Base-by-base conservation (phyloP, 2,329 filamentous ascomycete species). In the Fusarium temperatum region DNA sequence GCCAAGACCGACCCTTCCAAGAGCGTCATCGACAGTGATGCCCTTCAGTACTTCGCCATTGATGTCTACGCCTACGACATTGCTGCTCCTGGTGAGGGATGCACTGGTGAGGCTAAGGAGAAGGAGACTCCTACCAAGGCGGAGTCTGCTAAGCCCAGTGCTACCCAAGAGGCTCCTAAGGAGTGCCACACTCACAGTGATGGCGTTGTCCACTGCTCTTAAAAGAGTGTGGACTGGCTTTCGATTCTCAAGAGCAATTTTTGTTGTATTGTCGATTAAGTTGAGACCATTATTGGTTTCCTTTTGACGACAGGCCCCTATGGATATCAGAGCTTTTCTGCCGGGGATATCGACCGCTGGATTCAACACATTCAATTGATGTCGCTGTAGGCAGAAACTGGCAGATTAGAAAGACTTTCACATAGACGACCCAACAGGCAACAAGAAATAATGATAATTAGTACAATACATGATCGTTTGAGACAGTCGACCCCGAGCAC, bases 41-140 rank as follows among this genome's bases (percentile, higher is more conserved):
- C 87, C 0, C 83, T 93, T 47, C 89, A 92, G 81, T 92, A 91
- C 80, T 93, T 94, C 78, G 91, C 92, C 9, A 86, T 92, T 12
- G 90, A 93, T 66, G 89, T 85, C 3, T 93, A 91, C 80, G 91
- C 90, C 0, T 89, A 87, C 72, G 91, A 93, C 68, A 85, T 93
- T 75, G 89, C 89, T 13, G 83, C 89, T 10, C 91, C 91, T 0
- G 90, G 91, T 0, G 84, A 87, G 35, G 91, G 91, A 1, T 93
- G 91, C 78, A 79, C 87, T 0, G 90, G 90, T 7, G 83, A 83
- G 72, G 35, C 55, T 9, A 74, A 74, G 48, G 63, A 72, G 38
- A 65, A 70, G 18, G 63, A 73, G 57, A 66, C 66, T 14, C 63
- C 71, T 48, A 73, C 69, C 15, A 61, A 68, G 22, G 74, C 77